Conservation (phyloP, 352 stramenopile genomes). For the Hyaloperonospora arabidopsidis region DNA sequence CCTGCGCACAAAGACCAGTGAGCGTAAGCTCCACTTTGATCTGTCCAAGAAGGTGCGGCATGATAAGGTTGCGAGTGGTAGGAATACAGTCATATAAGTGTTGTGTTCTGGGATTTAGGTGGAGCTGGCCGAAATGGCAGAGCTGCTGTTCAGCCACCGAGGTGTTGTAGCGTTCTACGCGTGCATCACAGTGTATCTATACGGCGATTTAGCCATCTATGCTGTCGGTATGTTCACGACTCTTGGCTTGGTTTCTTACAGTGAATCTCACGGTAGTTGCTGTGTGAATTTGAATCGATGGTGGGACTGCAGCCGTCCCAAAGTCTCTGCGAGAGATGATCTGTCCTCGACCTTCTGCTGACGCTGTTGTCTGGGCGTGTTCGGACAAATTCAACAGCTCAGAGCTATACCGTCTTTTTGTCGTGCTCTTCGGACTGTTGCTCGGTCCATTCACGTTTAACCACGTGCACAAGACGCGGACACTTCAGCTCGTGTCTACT, state of each 20-base stretch:
- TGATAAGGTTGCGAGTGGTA: background rate
- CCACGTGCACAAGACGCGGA: constrained; percentile 78
- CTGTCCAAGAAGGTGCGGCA: constrained; percentile 59
- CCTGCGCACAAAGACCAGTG: constrained; percentile 28
- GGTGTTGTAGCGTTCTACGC: constrained; percentile 73
- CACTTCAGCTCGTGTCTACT: constrained; percentile 70
- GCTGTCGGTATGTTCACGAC: constrained; percentile 56
- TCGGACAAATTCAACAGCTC: constrained; percentile 61
- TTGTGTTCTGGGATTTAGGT: constrained; percentile 35
- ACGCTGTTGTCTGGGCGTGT: constrained; percentile 57
- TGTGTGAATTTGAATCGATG: background rate
- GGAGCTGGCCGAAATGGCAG: constrained; percentile 78
- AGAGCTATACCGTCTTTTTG: constrained; percentile 77
- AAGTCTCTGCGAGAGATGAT: constrained; percentile 83
- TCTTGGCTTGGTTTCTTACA: background rate
- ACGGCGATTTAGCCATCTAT: constrained; percentile 84
- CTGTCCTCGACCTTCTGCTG: constrained; percentile 50
- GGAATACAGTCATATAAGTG: background rate
- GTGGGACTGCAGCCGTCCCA: constrained; percentile 53
- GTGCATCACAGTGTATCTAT: constrained; percentile 77
- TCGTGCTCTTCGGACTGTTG: constrained; percentile 61
- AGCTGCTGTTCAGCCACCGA: constrained; percentile 59
- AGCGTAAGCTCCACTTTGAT: constrained; percentile 51
- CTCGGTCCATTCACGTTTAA: constrained; percentile 75
- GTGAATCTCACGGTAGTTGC: constrained; percentile 1